A percentile compares a stretch with the other conserved stretches of the same genome.
Evolutionary conservation across 305 asterid genomes (phyloP).

Genomic region (Fraxinus ornus): DNA sequence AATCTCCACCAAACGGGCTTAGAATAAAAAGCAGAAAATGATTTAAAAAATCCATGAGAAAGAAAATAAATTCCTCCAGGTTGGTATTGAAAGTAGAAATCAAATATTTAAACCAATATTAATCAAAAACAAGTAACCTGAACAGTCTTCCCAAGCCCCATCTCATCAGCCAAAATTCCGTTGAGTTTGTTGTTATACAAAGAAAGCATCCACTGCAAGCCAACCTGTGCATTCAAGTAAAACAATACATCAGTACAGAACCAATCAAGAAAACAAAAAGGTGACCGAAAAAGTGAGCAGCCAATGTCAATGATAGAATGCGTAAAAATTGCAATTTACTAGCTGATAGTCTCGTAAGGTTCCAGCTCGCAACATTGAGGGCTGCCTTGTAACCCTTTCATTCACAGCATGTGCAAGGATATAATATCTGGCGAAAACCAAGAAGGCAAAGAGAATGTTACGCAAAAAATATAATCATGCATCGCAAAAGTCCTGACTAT

Average conservation of each 20-base stretch:
- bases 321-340: conserved; percentile 47
- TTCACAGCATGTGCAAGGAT: conserved; percentile 98
- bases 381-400: conserved; percentile 92
- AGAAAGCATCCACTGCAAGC: conserved; percentile 99
- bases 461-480: conserved; percentile 14
- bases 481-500: conserved; percentile 2
- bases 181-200: conserved; percentile 92
- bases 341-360: conserved; percentile 96
- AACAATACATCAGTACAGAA: conserved; percentile 24
- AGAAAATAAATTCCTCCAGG: conserved; percentile 20
- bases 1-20: neutral
- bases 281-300: conserved; percentile 20
- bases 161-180: conserved; percentile 99
- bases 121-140: conserved; percentile 59
- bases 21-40: neutral
- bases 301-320: conserved; percentile 16
- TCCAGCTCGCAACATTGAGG: conserved; percentile 95
- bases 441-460: conserved; percentile 4
- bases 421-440: conserved; percentile 64
- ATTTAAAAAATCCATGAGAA: conserved; percentile 1
- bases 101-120: conserved; percentile 12
- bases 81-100: conserved; percentile 4
- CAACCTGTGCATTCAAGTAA: conserved; percentile 67
- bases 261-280: conserved; percentile 14
- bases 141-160: conserved; percentile 99